Percentiles rank a stretch among this genome's conserved stretches.
phyloP scores from a whole-genome alignment of 352 stramenopile genomes.

The Pilasporangium apinafurcum region DNA sequence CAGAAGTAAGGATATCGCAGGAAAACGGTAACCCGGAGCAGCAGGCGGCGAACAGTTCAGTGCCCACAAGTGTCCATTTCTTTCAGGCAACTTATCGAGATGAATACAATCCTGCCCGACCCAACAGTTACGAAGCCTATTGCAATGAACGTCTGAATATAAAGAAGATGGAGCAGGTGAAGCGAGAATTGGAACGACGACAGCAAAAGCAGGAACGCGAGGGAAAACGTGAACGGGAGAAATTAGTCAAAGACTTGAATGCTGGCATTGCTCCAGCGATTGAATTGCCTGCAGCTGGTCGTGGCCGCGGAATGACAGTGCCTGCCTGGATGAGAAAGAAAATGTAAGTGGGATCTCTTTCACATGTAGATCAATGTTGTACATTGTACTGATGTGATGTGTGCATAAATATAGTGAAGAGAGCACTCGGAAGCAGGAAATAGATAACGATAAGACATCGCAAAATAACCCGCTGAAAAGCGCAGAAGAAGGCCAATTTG shows the following conservation, averaged over 20 bases:
- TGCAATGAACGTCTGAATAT: slow-evolving; percentile 73
- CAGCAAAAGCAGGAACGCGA: slow-evolving; percentile 69
- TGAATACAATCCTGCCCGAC: slow-evolving; percentile 81
- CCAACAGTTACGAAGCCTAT: slow-evolving; percentile 87
- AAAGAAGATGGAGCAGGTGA: slow-evolving; percentile 79
- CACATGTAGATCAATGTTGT: not conserved
- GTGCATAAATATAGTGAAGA: slow-evolving; percentile 14
- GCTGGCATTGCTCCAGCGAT: slow-evolving; percentile 55
- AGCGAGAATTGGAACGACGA: slow-evolving; percentile 67
- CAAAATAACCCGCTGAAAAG: not conserved
- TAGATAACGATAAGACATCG: not conserved
- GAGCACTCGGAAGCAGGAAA: slow-evolving; percentile 42
- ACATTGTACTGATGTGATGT: not conserved
- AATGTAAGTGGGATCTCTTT: slow-evolving; percentile 75
- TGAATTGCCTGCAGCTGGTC: slow-evolving; percentile 40
- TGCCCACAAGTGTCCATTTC: slow-evolving; percentile 23
- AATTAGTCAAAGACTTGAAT: slow-evolving; percentile 64
- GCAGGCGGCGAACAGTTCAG: not conserved
- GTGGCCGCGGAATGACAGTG: slow-evolving; percentile 86
- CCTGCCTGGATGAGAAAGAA: slow-evolving; percentile 92
- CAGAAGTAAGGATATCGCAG: slow-evolving; percentile 26
- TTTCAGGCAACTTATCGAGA: slow-evolving; percentile 76
- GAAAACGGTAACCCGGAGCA: slow-evolving; percentile 11
- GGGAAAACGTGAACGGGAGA: slow-evolving; percentile 57
- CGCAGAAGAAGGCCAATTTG: slow-evolving; percentile 37